Evolutionary conservation across 805 yeast species (phyloP), one percentile per base, ranked within the genome.

Genomic region (Ogataea angusta): DNA sequence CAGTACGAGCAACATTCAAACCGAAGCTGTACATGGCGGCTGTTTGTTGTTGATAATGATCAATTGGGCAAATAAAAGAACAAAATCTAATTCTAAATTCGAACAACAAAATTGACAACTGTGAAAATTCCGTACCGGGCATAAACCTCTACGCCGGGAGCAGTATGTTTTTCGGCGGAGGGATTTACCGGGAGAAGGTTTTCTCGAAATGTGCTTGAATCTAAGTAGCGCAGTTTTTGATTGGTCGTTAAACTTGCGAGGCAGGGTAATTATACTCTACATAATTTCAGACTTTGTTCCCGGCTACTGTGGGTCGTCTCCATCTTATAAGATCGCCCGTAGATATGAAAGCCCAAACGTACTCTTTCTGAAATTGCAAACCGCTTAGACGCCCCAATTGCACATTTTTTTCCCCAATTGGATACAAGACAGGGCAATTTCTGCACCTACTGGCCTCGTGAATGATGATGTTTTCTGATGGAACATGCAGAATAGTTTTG

Each of bases 21-120:
- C 78, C 76, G 64, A 70, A 66, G 66, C 78, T 76, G 67, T 72
- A 74, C 80, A 75, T 75, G 30, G 34, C 46, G 38, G 35, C 28
- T 26, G 22, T 18, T 34, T 13, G 15, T 27, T 29, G 24, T 23
- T 3, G 34, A 30, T 19, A 26, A 22, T 23, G 28, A 21, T 33
- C 13, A 35, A 32, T 37, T 34, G 25, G 12, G n/a, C 10, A 27
- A 32, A 9, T 13, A 19, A 31, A 32, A 30, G 25, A 27, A 16
- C 19, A 9, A 13, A 29, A 12, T 29, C 31, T 29, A 15, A 6
- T 15, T 19, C n/a, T 30, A 5, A 9, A 30, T 24, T n/a, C 22
- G 30, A 26, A 29, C 7, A 30, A 33, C 28, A 32, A 27, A 16
- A 27, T 38, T 27, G 29, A 38, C 36, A 32, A 38, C 29, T 32